phyloP scores from a whole-genome alignment of 2,329 filamentous ascomycete species.

The Ceratocystis smalleyi region DNA sequence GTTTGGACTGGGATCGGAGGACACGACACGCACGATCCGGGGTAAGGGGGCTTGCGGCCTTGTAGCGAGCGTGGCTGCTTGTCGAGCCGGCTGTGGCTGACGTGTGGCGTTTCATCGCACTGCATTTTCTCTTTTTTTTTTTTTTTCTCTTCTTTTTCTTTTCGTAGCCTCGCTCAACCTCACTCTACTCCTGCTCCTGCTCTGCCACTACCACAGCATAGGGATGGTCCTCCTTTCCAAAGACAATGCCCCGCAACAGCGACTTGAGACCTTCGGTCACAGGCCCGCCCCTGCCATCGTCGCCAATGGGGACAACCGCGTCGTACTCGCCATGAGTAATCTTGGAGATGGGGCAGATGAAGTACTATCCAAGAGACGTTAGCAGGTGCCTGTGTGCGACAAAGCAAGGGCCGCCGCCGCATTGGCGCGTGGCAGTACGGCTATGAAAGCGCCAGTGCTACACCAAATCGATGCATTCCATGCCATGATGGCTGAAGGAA shows the following conservation, averaged over 20 bases:
- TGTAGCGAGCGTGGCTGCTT: too few species aligned
- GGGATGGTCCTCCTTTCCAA: conserved; percentile 49
- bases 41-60: too few species aligned
- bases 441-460: too few species aligned
- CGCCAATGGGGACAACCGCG: conserved; percentile 45
- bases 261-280: conserved; percentile 49
- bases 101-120: too few species aligned
- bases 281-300: conserved; percentile 35
- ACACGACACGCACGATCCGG: too few species aligned
- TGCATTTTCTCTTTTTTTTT: too few species aligned
- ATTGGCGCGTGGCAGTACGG: background rate
- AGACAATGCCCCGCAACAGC: conserved; percentile 60
- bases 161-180: background rate
- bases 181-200: conserved; percentile 24
- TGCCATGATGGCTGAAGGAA: background rate
- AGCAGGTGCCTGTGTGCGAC: background rate
- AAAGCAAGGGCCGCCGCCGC: too few species aligned
- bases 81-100: too few species aligned
- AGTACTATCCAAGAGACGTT: conserved; percentile 36
- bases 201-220: conserved; percentile 56
- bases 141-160: too few species aligned
- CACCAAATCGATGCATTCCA: background rate
- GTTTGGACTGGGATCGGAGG: too few species aligned
- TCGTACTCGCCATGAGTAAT: conserved; percentile 53
- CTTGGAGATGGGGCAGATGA: conserved; percentile 51